A percentile compares a stretch with the other conserved stretches of the same genome.
phyloP scores from a whole-genome alignment of 2,329 filamentous ascomycete species.

The Colletotrichum navitas region DNA sequence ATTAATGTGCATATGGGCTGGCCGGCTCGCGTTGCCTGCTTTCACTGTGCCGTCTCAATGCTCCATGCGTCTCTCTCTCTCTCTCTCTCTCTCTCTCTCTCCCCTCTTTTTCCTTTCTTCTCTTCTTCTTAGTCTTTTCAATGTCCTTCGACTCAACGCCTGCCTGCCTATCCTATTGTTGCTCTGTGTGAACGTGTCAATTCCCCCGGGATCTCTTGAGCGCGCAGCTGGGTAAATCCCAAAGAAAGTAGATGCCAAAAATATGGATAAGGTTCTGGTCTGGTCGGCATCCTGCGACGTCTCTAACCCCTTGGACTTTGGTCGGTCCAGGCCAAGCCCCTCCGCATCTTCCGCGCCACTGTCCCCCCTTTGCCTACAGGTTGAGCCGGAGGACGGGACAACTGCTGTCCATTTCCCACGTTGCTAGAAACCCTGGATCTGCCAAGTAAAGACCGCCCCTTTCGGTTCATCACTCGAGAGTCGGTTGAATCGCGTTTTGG shows the following conservation, averaged over 20 bases:
- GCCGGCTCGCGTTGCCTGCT: not conserved
- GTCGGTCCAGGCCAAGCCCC: not conserved
- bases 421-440: not conserved
- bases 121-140: too few species aligned
- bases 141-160: too few species aligned
- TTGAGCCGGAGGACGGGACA: constrained; percentile 32
- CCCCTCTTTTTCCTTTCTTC: too few species aligned
- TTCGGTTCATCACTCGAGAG: not conserved
- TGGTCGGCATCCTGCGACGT: not conserved
- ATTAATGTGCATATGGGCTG: too few species aligned
- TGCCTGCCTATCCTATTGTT: too few species aligned
- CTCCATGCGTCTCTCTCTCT: not conserved
- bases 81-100: too few species aligned
- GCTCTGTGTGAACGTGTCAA: not conserved
- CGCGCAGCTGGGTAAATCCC: constrained; percentile 12
- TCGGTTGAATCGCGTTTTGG: constrained; percentile 19
- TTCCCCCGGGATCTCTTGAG: not conserved
- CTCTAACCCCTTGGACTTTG: not conserved
- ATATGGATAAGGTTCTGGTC: constrained; percentile 21
- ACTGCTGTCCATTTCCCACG: not conserved
- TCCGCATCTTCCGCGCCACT: constrained; percentile 14
- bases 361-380: constrained; percentile 26
- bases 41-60: not conserved
- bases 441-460: too few species aligned
- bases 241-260: not conserved